Evolutionary conservation across 2,329 filamentous ascomycete genomes (phyloP), one percentile per base, ranked within the genome.

Genomic region (Talaromyces amestolkiae): DNA sequence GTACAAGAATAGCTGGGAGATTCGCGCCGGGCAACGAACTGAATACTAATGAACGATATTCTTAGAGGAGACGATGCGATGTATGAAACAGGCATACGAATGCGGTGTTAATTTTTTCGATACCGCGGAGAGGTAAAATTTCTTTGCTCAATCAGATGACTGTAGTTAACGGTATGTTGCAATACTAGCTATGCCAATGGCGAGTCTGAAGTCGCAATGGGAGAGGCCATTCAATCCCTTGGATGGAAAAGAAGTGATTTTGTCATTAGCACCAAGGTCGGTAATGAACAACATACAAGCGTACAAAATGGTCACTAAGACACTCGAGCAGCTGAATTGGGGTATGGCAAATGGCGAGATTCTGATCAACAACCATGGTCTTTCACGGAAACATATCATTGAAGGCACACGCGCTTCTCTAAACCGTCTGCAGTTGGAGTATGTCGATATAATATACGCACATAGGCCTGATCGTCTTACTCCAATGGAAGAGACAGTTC

Each of bases 361-460:
- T 73, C 81, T 82, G 24, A 82, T 88, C 65, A 91, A 90, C 79
- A 90, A 90, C 76, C 81, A 82, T 65, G 89, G 89, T 7, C 82
- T 91, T 37, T 89, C 85, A 4, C 82, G 88, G 62, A 91, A 91
- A 77, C 89, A 91, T 76, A 81, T 91, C 62, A 80, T 91, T 67
- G 89, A 91, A 78, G 89, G 87, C 24, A 83, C 87, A 68, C 82
- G 86, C 61, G 80, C 80, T 35, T 85, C 85, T 9, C 81, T 91
- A 35, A 78, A 86, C 71, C 84, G 88, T 35, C 80, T 91, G 61
- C 81, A 88, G 71, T 82, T 86, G 63, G 83, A 84, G 22, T 91
- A 91, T 71, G 88, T 91, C 49, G 89, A 91, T 72, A 78, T 91
- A 49, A 82, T 91, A 69, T 90, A 89, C 72, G 88, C 88, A n/a